Evolutionary conservation across 108 stramenopile species (phyloP).

Genomic region (Cyclotella kingstonii): DNA sequence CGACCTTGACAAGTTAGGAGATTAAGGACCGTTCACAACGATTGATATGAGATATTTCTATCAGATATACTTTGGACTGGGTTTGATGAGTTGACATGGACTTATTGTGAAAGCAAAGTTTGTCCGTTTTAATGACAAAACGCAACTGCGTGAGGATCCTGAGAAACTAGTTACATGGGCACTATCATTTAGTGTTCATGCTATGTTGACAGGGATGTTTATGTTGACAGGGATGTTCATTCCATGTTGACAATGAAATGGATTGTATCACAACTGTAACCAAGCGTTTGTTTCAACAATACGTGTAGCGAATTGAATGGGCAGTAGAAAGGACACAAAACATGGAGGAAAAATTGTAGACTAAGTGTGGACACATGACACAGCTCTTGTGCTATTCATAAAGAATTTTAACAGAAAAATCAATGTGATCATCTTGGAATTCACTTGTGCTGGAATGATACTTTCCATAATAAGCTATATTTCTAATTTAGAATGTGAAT

Average conservation of each 20-base stretch:
- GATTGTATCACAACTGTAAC: conserved; percentile 8
- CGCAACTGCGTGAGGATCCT: conserved; percentile 37
- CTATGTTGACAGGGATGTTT: conserved; percentile 47
- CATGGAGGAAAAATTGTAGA: too few species aligned
- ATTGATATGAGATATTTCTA: too few species aligned
- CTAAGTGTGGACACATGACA: too few species aligned
- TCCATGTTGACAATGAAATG: conserved; percentile 14
- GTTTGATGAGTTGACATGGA: conserved; percentile 7
- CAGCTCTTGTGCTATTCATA: too few species aligned
- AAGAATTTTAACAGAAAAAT: too few species aligned
- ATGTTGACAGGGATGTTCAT: conserved; percentile 48
- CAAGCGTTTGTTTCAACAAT: conserved; percentile 23
- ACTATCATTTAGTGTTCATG: conserved; percentile 48
- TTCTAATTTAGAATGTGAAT: conserved; percentile 46
- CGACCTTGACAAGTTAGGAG: too few species aligned
- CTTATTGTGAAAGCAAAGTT: conserved; percentile 29
- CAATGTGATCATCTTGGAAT: conserved; percentile 50
- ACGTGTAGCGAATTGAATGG: too few species aligned
- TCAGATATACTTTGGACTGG: too few species aligned
- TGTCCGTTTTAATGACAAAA: conserved; percentile 27
- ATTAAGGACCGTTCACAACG: too few species aligned
- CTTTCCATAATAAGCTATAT: conserved; percentile 31
- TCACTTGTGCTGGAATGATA: conserved; percentile 50
- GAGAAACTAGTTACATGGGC: conserved; percentile 44
- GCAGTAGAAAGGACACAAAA: too few species aligned